These are phyloP conservation scores for Catharanthus roseus DNA, from an alignment of 257 asterid species.

Conservation along the genomic window DNA sequence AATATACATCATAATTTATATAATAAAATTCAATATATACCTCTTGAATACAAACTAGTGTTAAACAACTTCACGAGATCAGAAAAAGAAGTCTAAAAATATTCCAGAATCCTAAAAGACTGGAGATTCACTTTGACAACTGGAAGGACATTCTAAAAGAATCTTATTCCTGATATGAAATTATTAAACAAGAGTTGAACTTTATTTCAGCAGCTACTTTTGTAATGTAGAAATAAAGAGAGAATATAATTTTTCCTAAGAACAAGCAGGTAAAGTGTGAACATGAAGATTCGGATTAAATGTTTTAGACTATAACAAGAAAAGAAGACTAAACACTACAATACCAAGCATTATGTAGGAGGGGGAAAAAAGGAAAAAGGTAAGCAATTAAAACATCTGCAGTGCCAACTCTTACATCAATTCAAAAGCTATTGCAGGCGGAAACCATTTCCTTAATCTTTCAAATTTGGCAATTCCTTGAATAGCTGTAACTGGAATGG, in stretches of 20 bases:
- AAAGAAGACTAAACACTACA: neutral
- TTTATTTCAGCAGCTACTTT: neutral
- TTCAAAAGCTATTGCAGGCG: slow-evolving; percentile 89
- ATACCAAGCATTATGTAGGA: neutral
- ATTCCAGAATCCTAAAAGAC: neutral
- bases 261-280: neutral
- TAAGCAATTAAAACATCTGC: slow-evolving; percentile 4
- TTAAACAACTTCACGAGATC: neutral
- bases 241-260: neutral
- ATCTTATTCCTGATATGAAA: neutral
- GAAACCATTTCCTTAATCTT: slow-evolving; percentile 74
- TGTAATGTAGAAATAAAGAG: neutral
- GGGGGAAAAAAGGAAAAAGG: too few species aligned
- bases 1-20: neutral
- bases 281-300: neutral
- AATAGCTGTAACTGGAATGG: slow-evolving; percentile 86
- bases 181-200: neutral
- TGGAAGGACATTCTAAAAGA: neutral
- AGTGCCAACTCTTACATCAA: slow-evolving; percentile 53
- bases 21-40: neutral
- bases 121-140: neutral
- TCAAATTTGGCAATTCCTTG: slow-evolving; percentile 92
- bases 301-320: neutral
- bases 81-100: neutral
- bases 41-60: neutral